phyloP scores from a whole-genome alignment of 2,329 filamentous ascomycete genomes.

The Aspergillus melleus region DNA sequence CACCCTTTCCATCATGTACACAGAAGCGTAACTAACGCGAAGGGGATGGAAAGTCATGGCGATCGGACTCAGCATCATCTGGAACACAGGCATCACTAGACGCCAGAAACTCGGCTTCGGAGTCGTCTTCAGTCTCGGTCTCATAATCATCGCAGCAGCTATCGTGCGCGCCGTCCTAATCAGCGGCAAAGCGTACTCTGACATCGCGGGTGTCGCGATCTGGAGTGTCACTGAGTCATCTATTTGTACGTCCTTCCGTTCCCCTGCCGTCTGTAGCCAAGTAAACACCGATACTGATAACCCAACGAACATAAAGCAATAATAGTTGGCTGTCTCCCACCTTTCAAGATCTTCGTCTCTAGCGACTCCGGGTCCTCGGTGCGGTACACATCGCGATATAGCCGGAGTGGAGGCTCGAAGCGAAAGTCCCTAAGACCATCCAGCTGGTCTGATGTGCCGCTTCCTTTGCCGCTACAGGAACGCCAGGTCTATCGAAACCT shows the following conservation, averaged over 20 bases:
- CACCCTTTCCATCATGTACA: not conserved
- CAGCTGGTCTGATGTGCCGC: not conserved
- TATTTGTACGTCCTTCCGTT: slow-evolving; percentile 12
- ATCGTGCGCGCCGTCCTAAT: slow-evolving; percentile 29
- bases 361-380: not conserved
- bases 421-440: not conserved
- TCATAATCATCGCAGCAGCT: slow-evolving; percentile 25
- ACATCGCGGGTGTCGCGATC: slow-evolving; percentile 18
- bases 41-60: slow-evolving; percentile 26
- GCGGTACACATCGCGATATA: not conserved
- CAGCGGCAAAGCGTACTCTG: slow-evolving; percentile 21
- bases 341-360: not conserved
- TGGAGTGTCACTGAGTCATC: slow-evolving; percentile 22
- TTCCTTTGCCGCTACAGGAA: not conserved
- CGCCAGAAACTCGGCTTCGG: slow-evolving; percentile 29
- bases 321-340: not conserved
- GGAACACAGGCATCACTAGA: slow-evolving; percentile 25
- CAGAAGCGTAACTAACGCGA: not conserved
- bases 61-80: slow-evolving; percentile 30
- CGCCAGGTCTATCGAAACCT: not conserved
- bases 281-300: too few relatives aligned
- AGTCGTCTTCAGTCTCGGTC: slow-evolving; percentile 29
- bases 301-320: not conserved
- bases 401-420: not conserved
- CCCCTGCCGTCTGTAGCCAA: too few relatives aligned